These are phyloP conservation scores for Sporobolomyces roseus DNA, from an alignment of 768 basidiomycete species.

Conservation along the genomic window DNA sequence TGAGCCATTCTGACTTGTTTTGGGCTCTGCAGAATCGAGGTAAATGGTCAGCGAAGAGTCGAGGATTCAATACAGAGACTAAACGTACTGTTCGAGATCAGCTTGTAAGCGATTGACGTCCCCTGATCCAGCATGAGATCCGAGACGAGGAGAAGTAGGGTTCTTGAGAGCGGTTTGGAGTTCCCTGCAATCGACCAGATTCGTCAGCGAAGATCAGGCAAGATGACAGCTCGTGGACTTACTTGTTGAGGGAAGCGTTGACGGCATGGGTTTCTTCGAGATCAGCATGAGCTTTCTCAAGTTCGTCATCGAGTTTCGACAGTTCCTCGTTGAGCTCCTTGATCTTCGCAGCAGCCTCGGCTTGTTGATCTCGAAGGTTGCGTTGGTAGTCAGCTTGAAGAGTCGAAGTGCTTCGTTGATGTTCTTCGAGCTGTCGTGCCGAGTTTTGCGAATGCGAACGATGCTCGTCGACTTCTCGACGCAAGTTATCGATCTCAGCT, in stretches of 20 bases:
- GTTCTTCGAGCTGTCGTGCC: constrained; percentile 41
- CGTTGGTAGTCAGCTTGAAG: constrained; percentile 71
- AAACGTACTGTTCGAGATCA: constrained; percentile 36
- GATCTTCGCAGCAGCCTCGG: constrained; percentile 68
- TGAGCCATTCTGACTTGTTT: constrained; percentile 64
- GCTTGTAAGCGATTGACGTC: constrained; percentile 30
- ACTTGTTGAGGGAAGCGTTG: constrained; percentile 44
- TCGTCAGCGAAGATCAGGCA: no score
- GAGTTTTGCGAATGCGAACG: constrained; percentile 17
- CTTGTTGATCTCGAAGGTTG: constrained; percentile 68
- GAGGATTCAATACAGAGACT: no score
- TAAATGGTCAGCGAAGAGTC: not conserved
- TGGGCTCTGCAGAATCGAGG: constrained; percentile 12
- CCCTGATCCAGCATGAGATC: not conserved
- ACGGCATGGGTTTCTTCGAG: constrained; percentile 63
- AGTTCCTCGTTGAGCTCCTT: constrained; percentile 78
- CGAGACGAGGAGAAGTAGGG: constrained; percentile 14
- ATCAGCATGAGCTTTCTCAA: constrained; percentile 69
- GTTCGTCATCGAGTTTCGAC: constrained; percentile 66
- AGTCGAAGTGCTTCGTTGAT: constrained; percentile 65
- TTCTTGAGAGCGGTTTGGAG: constrained; percentile 33
- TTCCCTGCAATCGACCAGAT: constrained; percentile 9
- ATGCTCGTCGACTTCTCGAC: constrained; percentile 34
- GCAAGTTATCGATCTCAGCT: constrained; percentile 41
- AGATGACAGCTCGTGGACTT: no score